A percentile compares a stretch with the other conserved stretches of the same genome.
Conservation (phyloP, 352 stramenopile genomes). For the Aphanomyces euteiches region DNA sequence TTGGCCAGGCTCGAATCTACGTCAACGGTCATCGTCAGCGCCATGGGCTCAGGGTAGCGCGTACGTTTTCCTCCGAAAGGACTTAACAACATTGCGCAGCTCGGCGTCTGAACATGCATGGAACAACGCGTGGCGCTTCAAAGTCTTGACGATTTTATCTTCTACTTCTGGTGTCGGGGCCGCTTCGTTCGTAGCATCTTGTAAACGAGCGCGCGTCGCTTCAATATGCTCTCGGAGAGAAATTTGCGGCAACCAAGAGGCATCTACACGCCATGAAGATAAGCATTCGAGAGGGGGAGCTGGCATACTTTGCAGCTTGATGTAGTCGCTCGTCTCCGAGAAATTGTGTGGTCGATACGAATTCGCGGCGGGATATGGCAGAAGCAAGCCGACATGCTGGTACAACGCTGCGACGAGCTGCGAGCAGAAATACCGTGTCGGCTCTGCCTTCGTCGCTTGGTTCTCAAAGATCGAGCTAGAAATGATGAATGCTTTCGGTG, state of each 20-base stretch:
- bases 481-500: neutral
- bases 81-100: slow-evolving; percentile 46
- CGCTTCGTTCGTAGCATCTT: neutral
- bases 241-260: slow-evolving; percentile 62
- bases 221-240: slow-evolving; percentile 53
- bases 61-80: slow-evolving; percentile 58
- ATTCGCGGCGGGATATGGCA: slow-evolving; percentile 78
- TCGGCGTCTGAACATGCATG: slow-evolving; percentile 70
- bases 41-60: no score
- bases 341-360: slow-evolving; percentile 88
- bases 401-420: slow-evolving; percentile 76
- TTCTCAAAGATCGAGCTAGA: slow-evolving; percentile 74
- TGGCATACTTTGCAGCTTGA: slow-evolving; percentile 61
- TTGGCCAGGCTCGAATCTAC: slow-evolving; percentile 43
- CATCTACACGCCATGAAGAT: slow-evolving; percentile 34
- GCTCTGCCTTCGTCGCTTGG: slow-evolving; percentile 43
- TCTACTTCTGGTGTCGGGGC: slow-evolving; percentile 29
- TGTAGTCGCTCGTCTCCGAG: slow-evolving; percentile 49
- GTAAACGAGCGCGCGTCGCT: slow-evolving; percentile 23
- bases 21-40: neutral
- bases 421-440: slow-evolving; percentile 77
- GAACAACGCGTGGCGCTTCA: slow-evolving; percentile 77
- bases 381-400: slow-evolving; percentile 67
- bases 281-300: neutral
- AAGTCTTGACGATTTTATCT: slow-evolving; percentile 51